Evolutionary conservation across 129 eudicot species (phyloP).

Genomic region (Pittosporum tobira): DNA sequence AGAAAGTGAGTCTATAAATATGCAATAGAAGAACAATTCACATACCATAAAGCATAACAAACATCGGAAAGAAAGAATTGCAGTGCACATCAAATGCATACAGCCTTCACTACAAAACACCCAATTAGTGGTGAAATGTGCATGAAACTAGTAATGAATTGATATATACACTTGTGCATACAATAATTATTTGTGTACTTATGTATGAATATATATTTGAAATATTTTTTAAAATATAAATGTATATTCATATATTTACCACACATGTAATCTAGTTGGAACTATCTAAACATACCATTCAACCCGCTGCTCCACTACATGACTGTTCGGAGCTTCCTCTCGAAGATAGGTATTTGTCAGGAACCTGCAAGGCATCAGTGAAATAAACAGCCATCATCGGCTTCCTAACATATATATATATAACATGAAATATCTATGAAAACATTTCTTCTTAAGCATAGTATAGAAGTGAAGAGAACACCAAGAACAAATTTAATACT

Average conservation of each 20-base stretch:
- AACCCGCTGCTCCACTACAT: constrained; percentile 97
- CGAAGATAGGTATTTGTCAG: constrained; percentile 90
- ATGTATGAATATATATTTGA: background rate
- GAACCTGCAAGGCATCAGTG: constrained; percentile 43
- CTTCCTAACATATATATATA: background rate
- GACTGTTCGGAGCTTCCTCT: constrained; percentile 91
- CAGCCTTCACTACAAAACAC: constrained; percentile 54
- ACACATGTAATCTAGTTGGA: background rate
- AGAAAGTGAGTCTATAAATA: constrained; percentile 3
- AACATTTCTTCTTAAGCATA: background rate
- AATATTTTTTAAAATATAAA: too few relatives aligned
- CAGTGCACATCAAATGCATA: constrained; percentile 99
- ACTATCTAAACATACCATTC: constrained; percentile 68
- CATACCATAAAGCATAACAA: constrained; percentile 87
- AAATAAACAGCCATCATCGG: background rate
- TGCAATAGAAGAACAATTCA: constrained; percentile 5
- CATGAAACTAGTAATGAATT: background rate
- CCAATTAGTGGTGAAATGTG: background rate
- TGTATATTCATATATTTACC: background rate
- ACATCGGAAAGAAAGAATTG: constrained; percentile 96
- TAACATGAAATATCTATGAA: background rate
- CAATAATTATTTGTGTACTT: background rate
- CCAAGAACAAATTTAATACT: too few relatives aligned
- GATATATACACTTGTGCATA: background rate
- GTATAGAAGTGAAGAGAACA: background rate